A percentile compares a stretch with the other conserved stretches of the same genome.
phyloP scores from a whole-genome alignment of 768 basidiomycete species.

The Harrya chromipes region DNA sequence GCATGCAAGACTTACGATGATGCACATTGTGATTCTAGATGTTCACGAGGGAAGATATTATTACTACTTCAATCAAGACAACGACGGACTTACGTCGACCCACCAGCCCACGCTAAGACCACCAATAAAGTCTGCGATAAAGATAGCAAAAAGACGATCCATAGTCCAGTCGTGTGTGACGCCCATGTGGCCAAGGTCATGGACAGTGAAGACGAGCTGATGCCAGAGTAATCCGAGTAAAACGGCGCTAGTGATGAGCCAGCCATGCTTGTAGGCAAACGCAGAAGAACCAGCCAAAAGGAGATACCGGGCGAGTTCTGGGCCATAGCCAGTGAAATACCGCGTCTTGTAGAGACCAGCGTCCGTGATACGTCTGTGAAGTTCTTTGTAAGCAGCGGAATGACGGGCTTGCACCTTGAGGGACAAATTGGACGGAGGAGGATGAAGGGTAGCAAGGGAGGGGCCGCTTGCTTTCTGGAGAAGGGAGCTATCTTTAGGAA shows the following conservation, averaged over 20 bases:
- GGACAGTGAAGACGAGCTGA: slow-evolving; percentile 87
- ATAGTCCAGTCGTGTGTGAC: slow-evolving; percentile 83
- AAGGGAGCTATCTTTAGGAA: slow-evolving; percentile 39
- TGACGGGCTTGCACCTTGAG: slow-evolving; percentile 59
- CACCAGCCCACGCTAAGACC: slow-evolving; percentile 98
- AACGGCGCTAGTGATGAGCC: slow-evolving; percentile 73
- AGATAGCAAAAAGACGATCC: slow-evolving; percentile 77
- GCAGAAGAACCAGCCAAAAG: slow-evolving; percentile 58
- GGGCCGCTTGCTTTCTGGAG: slow-evolving; percentile 34
- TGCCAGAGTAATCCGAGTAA: slow-evolving; percentile 92
- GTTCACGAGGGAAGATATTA: slow-evolving; percentile 1
- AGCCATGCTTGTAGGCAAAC: slow-evolving; percentile 57
- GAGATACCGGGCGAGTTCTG: slow-evolving; percentile 78
- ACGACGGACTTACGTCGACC: slow-evolving; percentile 77
- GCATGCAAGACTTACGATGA: slow-evolving; percentile 63
- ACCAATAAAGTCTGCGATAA: slow-evolving; percentile 83
- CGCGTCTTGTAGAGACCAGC: slow-evolving; percentile 86
- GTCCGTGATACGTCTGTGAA: slow-evolving; percentile 69
- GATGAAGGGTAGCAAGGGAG: slow-evolving; percentile 44
- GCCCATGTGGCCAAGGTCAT: slow-evolving; percentile 94
- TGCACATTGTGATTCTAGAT: slow-evolving; percentile 90
- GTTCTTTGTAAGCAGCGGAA: slow-evolving; percentile 73
- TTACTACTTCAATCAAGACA: background rate
- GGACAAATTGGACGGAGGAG: slow-evolving; percentile 53
- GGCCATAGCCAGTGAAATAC: slow-evolving; percentile 85